phyloP scores from a whole-genome alignment of 768 basidiomycete species.

The Suillus tomentosus region DNA sequence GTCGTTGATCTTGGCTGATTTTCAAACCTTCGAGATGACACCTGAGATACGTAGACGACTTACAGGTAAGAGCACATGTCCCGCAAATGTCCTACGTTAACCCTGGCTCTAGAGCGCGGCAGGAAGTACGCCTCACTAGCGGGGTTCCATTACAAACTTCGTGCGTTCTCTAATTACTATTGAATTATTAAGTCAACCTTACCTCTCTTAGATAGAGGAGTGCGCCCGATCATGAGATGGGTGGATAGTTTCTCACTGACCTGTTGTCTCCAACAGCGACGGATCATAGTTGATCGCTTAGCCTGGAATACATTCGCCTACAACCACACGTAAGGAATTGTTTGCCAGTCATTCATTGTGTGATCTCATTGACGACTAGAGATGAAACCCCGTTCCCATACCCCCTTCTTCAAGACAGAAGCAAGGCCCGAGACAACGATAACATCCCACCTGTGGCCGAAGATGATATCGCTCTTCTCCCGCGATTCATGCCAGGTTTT shows the following conservation, averaged over 20 bases:
- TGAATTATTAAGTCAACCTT: background rate
- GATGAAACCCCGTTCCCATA: background rate
- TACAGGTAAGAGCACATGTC: conserved; percentile 4
- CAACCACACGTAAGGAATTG: background rate
- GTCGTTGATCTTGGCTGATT: conserved; percentile 8
- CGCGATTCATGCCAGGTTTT: conserved; percentile 6
- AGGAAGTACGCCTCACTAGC: conserved; percentile 5
- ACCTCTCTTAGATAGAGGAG: conserved; percentile 6
- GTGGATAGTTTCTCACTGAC: background rate
- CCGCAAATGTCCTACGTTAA: background rate
- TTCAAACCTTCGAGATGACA: conserved; percentile 1
- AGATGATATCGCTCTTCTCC: conserved; percentile 6
- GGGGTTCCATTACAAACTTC: conserved; percentile 9
- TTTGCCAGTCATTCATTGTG: background rate
- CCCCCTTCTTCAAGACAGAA: background rate
- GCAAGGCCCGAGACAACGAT: background rate
- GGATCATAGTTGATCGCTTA: conserved; percentile 9
- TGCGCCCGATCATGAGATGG: background rate
- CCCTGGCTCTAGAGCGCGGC: conserved; percentile 9
- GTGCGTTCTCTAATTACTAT: conserved; percentile 1
- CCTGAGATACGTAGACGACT: conserved; percentile 5
- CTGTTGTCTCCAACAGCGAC: conserved; percentile 4
- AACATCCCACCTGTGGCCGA: background rate
- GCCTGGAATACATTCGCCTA: conserved; percentile 3
- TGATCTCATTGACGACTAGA: background rate